Base-by-base conservation (phyloP, 495 filamentous ascomycete species). In the Beverwykella pulmonaria region DNA sequence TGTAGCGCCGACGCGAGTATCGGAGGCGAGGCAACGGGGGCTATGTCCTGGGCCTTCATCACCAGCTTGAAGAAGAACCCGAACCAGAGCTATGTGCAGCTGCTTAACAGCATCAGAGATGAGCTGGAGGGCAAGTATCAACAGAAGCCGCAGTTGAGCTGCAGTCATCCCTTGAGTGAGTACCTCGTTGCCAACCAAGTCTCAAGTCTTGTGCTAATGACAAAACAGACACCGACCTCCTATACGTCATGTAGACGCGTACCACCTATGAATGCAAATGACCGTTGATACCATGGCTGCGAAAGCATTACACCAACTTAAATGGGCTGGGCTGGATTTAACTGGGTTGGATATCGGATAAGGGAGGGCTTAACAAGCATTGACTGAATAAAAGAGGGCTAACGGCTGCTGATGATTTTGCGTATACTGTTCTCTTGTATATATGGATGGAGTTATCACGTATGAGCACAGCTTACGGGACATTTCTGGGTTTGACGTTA, bases 31-130 rank as follows among this genome's bases (percentile, higher is more conserved):
- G 94, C 94, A 19, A 97, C 94, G 0, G 94, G 94, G 36, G 94
- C 94, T 75, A 97, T 98, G 93, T 96, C 92, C 7, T 97, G 91
- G 87, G 94, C 94, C 7, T 98, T 98, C 76, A 93, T 98, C 75
- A 88, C 82, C 5, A 90, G 92, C 41, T 84, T 98, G 57, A 93
- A 93, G 82, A 96, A 97, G 83, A 96, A 96, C 71, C 94, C 94
- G 1, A 92, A 97, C 75, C 94, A 98, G 82, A 96, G 92, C 80
- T 98, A 98, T 74, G 91, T 98, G 59, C 90, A 96, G 78, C 78
- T 98, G 65, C 83, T 98, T 65, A 97, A 95, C 80, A 96, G 86
- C 78, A 97, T 98, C 74, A 89, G 94, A 41, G 92, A 96, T 58
- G 94, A 97, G 77, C 80, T 98, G 67, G 81, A 90, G 60, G 85